Base-by-base conservation (phyloP, 208 protist genomes). In the Borovskyia barvae region DNA sequence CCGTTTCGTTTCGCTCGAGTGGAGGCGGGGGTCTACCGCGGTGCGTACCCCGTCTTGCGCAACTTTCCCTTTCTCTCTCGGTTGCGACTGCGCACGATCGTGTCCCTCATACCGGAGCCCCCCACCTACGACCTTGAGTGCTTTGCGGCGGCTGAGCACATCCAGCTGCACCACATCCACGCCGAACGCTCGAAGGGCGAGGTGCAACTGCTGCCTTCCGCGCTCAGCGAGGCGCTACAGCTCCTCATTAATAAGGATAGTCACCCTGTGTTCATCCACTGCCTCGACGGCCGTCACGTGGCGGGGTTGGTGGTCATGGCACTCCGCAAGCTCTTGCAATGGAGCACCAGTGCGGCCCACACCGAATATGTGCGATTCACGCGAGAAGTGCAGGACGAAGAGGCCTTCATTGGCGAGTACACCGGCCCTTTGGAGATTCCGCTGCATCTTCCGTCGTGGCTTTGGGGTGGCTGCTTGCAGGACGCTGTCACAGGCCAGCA, bases 221-320 rank as follows among this genome's bases (percentile, higher is more conserved):
- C 90, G 58, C 55, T 95, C 41, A 78, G 50, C 54, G 67, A 75
- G 35, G 81, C 80, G 36, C 63, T 94, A 41, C 62, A 86, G 36
- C 33, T 88, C 6, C 35, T 94, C 9, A 66, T 92, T 17, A 66
- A 85, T 57, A 60, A 40, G 3, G 73, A 87, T 25, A 49, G 51
- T 19, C 80, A 94, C 70, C 86, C 86, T 3, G 30, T 93, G 17
- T 92, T 90, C 66, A 53, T 94, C 20, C 90, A 96, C 75, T 96
- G 90, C 57, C 81, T 96, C 17, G 90, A 96, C 48, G 90, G 90
- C 22, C 61, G 80, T 4, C 77, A 94, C 51, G 77, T 91, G 24
- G 67, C 79, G 14, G 85, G 90, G 14, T 53, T 89, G 6, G 60
- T 87, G 15, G 56, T 94, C 15, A 88, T 96, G 76, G 90, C 72